Conservation (phyloP, 2,329 filamentous ascomycete species). For the Sclerotinia spermophila region DNA sequence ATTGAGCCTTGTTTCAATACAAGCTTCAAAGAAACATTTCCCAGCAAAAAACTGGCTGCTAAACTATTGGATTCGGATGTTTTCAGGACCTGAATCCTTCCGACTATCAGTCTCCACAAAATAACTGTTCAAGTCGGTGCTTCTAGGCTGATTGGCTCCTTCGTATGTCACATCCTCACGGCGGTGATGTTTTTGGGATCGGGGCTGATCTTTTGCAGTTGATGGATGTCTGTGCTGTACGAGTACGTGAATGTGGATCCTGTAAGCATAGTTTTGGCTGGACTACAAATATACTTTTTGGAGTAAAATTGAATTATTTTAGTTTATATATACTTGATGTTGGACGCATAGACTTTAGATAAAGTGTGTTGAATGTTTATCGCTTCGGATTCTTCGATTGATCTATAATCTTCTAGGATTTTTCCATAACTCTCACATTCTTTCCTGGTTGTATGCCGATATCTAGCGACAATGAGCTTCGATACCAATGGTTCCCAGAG, state of each 20-base stretch:
- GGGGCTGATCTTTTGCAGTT: conserved; percentile 4
- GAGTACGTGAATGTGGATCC: conserved; percentile 4
- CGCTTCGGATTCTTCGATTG: neutral
- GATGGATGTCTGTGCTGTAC: conserved; percentile 4
- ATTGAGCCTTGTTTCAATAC: neutral
- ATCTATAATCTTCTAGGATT: neutral
- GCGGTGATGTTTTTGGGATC: neutral
- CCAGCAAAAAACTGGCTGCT: neutral
- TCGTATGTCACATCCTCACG: neutral
- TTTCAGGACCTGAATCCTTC: neutral
- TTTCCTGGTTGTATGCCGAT: neutral
- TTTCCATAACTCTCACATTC: neutral
- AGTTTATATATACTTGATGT: neutral
- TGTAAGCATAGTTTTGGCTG: neutral
- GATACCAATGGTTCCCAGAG: neutral
- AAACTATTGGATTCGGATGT: neutral
- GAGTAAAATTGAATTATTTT: neutral
- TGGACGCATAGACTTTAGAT: neutral
- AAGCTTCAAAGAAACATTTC: neutral
- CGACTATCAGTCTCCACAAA: neutral
- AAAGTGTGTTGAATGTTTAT: neutral
- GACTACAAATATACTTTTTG: neutral
- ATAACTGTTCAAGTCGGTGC: neutral
- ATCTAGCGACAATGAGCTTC: neutral
- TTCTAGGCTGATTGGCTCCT: neutral